Base-by-base conservation (phyloP, 192 early-diverging fungal genomes). In the Backusella mclennaniae region DNA sequence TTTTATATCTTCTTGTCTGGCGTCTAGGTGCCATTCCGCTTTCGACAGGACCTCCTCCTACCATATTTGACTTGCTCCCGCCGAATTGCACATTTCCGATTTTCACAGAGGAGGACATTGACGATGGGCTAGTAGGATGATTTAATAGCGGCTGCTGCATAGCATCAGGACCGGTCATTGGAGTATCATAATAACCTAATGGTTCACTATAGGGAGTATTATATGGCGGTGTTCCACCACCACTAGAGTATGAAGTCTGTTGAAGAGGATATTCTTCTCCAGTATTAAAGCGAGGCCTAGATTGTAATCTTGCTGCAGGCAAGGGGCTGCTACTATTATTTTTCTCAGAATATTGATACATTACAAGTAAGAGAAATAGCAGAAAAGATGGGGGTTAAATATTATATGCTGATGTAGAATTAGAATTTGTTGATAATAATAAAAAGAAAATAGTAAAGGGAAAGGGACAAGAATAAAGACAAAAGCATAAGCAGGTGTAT, bases 1-100 rank as follows among this genome's bases (percentile, higher is more conserved):
- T 79, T 38, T 83, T 87, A 75, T 86, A 86, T 39, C 85, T 79
- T 31, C 87, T 74, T 35, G 83, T 74, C 56, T 85, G 87, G 33
- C 81, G 79, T 33, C 71, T 44, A 4, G 84, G 87, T 6, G 77
- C 81, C 26, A 71, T 71, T 14, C 70, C 70, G 15, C 23, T 44
- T 19, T 71, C 70, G 17, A 41, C 70, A n/a, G 70, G 70, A 0
- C 70, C 70, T 29, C 70, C 70, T 44, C 70, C 70, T 29, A 71
- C 42, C 70, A 71, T 71, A 46, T 71, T 71, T 17, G 70, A 71
- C 17, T 63, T 63, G 12, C n/a, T 29, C 56, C 56, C 56, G 56
- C 56, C 56, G 56, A 49, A 71, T 46, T 44, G n/a, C 12, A 63
- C 56, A 63, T 63, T 23, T 11, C 56, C 56, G 26, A 63, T 63